Percentiles rank a stretch among this genome's conserved stretches.
These are phyloP conservation scores for Xerocomellus chrysenteron DNA, from an alignment of 768 basidiomycete genomes.

Conservation along the genomic window DNA sequence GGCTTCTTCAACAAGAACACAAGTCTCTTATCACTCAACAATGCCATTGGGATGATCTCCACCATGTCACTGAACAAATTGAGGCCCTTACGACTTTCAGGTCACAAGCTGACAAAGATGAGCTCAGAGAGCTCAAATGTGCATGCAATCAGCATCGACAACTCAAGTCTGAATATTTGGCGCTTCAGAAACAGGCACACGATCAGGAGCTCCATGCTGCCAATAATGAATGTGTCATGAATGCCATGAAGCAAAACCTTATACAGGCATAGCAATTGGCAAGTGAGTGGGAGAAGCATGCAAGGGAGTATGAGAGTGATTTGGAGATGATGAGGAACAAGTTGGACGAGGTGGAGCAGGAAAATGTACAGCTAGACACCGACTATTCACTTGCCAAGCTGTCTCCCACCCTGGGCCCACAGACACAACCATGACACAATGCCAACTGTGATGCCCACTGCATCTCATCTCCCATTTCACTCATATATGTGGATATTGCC, in stretches of 20 bases:
- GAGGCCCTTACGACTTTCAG: constrained; percentile 62
- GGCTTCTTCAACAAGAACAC: constrained; percentile 56
- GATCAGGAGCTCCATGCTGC: constrained; percentile 64
- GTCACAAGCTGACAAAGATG: constrained; percentile 65
- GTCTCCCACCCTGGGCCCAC: background rate
- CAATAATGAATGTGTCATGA: constrained; percentile 60
- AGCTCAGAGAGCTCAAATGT: constrained; percentile 67
- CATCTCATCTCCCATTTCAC: too few species aligned
- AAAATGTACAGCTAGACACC: constrained; percentile 62
- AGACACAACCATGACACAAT: too few species aligned
- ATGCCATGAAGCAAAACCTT: constrained; percentile 59
- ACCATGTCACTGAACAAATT: constrained; percentile 68
- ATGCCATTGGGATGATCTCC: constrained; percentile 74
- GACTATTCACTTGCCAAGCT: constrained; percentile 66
- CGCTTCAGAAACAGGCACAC: constrained; percentile 69
- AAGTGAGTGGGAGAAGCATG: constrained; percentile 77
- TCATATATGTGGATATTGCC: too few species aligned
- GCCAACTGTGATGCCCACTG: too few species aligned
- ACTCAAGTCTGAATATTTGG: constrained; percentile 65
- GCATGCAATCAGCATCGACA: constrained; percentile 56
- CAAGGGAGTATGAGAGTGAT: constrained; percentile 68
- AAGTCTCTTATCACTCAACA: constrained; percentile 62
- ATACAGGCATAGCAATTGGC: constrained; percentile 75
- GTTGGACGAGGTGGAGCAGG: constrained; percentile 67
- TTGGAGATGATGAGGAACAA: constrained; percentile 58